Conservation (phyloP, 306 rosid species). For the Cucumis cinereus region DNA sequence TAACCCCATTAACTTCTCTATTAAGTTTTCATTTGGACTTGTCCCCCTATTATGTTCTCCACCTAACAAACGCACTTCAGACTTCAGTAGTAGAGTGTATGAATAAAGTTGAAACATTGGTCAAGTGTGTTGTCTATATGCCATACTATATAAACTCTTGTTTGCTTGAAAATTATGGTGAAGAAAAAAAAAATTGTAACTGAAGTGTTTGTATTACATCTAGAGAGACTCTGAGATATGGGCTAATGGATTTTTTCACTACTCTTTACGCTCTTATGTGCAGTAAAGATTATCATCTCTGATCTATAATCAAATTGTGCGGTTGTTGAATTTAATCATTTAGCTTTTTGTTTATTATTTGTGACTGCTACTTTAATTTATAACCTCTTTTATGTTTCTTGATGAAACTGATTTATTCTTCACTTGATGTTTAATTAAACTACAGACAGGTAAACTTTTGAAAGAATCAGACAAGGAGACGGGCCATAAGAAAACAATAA, state of each 20-base stretch:
- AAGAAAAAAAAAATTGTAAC: background rate
- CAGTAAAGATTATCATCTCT: background rate
- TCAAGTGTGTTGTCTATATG: background rate
- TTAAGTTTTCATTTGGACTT: background rate
- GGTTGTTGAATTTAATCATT: background rate
- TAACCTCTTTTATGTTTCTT: background rate
- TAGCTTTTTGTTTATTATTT: background rate
- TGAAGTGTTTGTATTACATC: background rate
- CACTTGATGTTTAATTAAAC: slow-evolving; percentile 1
- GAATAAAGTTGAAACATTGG: background rate
- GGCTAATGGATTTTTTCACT: background rate
- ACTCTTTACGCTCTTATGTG: background rate
- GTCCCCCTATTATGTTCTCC: background rate
- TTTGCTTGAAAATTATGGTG: background rate
- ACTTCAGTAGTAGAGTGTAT: background rate
- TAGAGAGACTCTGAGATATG: background rate
- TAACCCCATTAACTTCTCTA: background rate
- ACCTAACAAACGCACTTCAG: background rate
- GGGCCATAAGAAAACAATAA: slow-evolving; percentile 64
- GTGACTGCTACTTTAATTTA: background rate
- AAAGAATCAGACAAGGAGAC: slow-evolving; percentile 63
- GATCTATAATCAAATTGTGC: background rate
- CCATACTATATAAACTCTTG: background rate
- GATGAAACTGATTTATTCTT: background rate
- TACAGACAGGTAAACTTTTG: slow-evolving; percentile 69